Evolutionary conservation across 192 early-diverging fungal species (phyloP), one percentile per base, ranked within the genome.

Genomic region (Gaertneriomyces semiglobifer): DNA sequence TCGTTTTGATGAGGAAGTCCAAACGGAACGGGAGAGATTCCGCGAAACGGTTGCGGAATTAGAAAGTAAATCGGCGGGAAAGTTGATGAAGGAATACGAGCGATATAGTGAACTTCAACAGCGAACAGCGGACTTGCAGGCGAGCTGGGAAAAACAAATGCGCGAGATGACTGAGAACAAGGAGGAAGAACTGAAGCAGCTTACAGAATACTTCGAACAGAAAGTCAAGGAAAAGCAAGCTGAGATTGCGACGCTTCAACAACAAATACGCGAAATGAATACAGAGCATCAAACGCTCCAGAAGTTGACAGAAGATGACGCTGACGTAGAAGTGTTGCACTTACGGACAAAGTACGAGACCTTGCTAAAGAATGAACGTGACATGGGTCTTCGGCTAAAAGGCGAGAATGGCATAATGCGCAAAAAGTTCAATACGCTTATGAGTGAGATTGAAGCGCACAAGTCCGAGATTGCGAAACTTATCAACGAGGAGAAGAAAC

Each of bases 361-460:
- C 40, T 70, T 75, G 62, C 75, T 87, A 7, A 83, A 82, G 50
- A 84, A 84, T 18, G 85, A 87, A 65, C 69, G 78, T 38, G 84
- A 87, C 55, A 72, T 82, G 56, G 84, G 79, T 9, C 51, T 86
- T 18, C 65, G 82, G 16, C 71, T 87, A n/a, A 87, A 87, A 63
- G 81, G 81, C 61, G 85, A 87, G 58, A 85, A 87, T 68, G 85
- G 85, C 7, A 81, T 87, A 53, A 84, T 86, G 84, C 63, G 79
- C 42, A 87, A 87, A 62, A 87, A 85, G 63, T 86, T 83, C 77
- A 83, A 83, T 61, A 84, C 84, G 5, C 69, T 86, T 6, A 82
- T 82, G 25, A 54, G 58, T n/a, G 85, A 87, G 65, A 86, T 87
- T 52, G 85, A 87, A 44, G 71, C 75, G 9, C 83, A 87, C 68